Conservation (phyloP, 2,329 filamentous ascomycete species). For the Fusarium mexicanum region DNA sequence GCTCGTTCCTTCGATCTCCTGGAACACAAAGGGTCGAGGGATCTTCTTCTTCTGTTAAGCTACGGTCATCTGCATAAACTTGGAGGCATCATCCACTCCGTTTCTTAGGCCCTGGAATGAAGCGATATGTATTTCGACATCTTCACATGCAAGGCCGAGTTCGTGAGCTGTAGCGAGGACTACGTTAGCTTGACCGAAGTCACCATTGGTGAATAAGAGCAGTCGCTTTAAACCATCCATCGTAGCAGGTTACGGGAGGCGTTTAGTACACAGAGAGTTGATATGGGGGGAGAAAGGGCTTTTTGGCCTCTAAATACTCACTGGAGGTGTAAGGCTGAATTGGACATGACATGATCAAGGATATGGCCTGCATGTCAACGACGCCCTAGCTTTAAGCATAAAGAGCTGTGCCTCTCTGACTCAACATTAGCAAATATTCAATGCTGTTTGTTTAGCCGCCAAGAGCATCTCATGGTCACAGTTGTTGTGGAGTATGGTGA, state of each 20-base stretch:
- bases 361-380: neutral
- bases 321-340: neutral
- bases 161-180: neutral
- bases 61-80: neutral
- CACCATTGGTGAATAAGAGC: neutral
- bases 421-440: neutral
- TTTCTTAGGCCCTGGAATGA: neutral
- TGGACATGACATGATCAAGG: neutral
- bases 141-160: neutral
- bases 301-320: neutral
- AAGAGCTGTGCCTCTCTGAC: neutral
- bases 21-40: neutral
- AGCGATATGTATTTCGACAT: neutral
- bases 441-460: neutral
- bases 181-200: neutral
- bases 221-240: neutral
- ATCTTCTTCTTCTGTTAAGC: neutral
- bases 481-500: neutral
- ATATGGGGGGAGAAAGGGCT: neutral
- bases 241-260: fast-evolving
- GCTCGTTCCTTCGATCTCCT: neutral
- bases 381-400: neutral
- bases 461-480: neutral
- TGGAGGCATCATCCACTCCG: neutral
- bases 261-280: too few relatives aligned